Base-by-base conservation (phyloP, 2,329 filamentous ascomycete species). In the Penicillium sp. region DNA sequence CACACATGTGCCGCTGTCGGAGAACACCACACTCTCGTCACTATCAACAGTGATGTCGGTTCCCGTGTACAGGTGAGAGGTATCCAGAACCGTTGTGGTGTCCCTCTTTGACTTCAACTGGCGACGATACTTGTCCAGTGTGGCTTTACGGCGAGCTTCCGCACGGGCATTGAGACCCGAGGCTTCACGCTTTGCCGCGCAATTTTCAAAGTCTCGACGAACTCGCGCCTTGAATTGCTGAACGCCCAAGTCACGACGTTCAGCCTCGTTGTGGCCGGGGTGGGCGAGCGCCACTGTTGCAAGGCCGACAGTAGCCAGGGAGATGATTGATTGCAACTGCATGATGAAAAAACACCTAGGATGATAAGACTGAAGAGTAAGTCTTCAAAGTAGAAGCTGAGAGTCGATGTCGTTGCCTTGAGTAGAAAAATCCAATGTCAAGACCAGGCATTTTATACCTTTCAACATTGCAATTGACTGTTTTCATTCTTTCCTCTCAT, bases 1-100 rank as follows among this genome's bases (percentile, higher is more conserved):
- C 16, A 82, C 66, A 59, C 80, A 84, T 27, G 48, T 56, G 4
- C 33, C 45, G 11, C 31, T 57, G 24, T 27, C 29, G 4, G 19
- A 56, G 22, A 63, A 55, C 5, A 56, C 16, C 3, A 43, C 29
- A 8, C 39, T 48, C 1, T 44, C 54, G 0, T 31, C 46, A 19
- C 48, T 52, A 26, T 35, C 21, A 5, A 48, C 48, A 13, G 54
- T 52, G 19, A 56, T 52, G 31, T 48, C 51, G 19, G 54, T 52
- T 43, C 51, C 48, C 3, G 46, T 31, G 1, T 48, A 48, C 35
- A 56, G 3, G 33, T 56, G 54, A 14, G 54, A 56, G 9, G 31
- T 56, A 9, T 9, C 24, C 3, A 56, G 44, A 13, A 56, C 27
- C 16, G 27, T 31, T 3, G 16, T 13, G 11, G 54, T 56, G 46